These are phyloP conservation scores for Yamadazyma atlantica DNA, from an alignment of 1,139 yeast genomes.

Conservation along the genomic window DNA sequence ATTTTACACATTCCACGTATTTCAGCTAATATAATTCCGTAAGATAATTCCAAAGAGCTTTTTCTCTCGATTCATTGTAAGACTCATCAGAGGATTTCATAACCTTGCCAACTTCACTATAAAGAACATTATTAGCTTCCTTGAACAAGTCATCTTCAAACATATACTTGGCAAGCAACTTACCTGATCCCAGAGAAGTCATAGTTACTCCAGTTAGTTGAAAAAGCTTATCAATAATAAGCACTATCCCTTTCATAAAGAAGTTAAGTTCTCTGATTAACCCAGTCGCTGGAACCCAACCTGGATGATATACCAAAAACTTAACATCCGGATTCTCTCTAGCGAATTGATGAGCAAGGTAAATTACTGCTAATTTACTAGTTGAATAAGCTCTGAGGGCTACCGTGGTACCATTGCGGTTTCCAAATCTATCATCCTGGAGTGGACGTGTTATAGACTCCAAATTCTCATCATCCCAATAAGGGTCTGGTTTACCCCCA, in stretches of 20 bases:
- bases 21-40: too few species aligned
- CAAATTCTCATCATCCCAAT: conserved; percentile 8
- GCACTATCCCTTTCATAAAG: not conserved
- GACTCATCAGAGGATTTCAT: not conserved
- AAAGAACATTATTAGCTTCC: not conserved
- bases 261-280: not conserved
- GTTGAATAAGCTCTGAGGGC: conserved; percentile 8
- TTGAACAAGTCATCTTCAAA: not conserved
- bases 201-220: not conserved
- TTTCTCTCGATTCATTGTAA: not conserved
- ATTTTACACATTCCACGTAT: too few species aligned
- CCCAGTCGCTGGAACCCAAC: not conserved
- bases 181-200: not conserved
- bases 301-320: conserved; percentile 9
- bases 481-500: conserved; percentile 4
- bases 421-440: not conserved
- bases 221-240: not conserved
- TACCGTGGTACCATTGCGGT: conserved; percentile 4
- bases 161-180: not conserved
- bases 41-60: too few species aligned
- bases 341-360: conserved; percentile 8
- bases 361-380: conserved; percentile 9
- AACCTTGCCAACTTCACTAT: not conserved
- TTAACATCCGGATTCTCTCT: conserved; percentile 5
- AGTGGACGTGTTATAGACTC: conserved; percentile 5